Evolutionary conservation across 164 flowering plant genomes (phyloP).

Genomic region (Kalanchoe fedtschenkoi): DNA sequence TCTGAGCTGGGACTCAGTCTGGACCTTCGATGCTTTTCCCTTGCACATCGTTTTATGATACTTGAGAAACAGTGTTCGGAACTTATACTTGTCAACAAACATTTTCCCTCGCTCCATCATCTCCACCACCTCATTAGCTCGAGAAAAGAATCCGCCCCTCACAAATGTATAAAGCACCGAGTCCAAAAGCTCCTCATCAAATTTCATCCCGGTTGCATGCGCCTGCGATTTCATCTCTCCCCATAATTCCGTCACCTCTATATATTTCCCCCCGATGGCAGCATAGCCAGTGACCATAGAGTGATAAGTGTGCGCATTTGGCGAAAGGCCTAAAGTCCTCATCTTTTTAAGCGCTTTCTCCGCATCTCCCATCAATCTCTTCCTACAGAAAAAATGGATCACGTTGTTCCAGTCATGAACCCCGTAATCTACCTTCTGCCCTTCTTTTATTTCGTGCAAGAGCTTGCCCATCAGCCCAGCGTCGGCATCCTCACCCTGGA

Average conservation of each 20-base stretch:
- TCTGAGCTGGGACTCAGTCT: conserved; percentile 65
- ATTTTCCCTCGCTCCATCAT: conserved; percentile 74
- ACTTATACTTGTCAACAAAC: conserved; percentile 91
- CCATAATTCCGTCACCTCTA: conserved; percentile 85
- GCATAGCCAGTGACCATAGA: conserved; percentile 92
- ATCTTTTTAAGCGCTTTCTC: conserved; percentile 92
- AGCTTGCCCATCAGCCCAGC: conserved; percentile 69
- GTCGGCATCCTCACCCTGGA: conserved; percentile 42
- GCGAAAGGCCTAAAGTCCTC: conserved; percentile 68
- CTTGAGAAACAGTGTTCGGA: conserved; percentile 67
- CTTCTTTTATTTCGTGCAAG: conserved; percentile 74
- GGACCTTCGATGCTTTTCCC: conserved; percentile 70
- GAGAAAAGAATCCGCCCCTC: conserved; percentile 80
- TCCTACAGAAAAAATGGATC: conserved; percentile 85
- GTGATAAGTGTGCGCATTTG: conserved; percentile 93
- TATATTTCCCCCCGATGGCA: conserved; percentile 77
- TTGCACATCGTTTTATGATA: conserved; percentile 77
- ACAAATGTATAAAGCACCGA: conserved; percentile 81
- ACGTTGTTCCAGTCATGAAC: conserved; percentile 95
- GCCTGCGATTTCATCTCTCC: conserved; percentile 89
- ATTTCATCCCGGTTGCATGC: conserved; percentile 47
- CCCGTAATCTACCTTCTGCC: conserved; percentile 55
- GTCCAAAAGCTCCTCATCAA: conserved; percentile 90
- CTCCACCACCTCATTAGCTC: conserved; percentile 84
- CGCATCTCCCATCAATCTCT: conserved; percentile 90